These are phyloP conservation scores for Gillenia trifoliata DNA, from an alignment of 306 rosid genomes.

Conservation along the genomic window DNA sequence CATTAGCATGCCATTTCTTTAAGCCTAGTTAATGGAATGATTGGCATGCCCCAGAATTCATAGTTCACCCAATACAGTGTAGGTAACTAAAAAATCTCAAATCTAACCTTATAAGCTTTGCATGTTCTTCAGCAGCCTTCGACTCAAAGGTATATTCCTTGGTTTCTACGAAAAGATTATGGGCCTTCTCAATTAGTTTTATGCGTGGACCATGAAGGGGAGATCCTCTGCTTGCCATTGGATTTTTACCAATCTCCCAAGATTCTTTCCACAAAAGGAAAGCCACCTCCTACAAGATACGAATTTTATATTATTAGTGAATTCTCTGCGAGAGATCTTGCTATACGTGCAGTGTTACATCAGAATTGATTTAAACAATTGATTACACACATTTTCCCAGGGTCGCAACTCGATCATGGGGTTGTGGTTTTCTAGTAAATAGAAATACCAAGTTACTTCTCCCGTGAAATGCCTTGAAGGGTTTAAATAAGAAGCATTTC, in stretches of 20 bases:
- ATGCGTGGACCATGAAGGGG: conserved; percentile 95
- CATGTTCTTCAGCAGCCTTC: conserved; percentile 98
- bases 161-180: conserved; percentile 71
- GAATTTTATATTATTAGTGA: neutral
- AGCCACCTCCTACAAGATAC: conserved; percentile 72
- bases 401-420: neutral
- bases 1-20: neutral
- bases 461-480: neutral
- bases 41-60: conserved; percentile 3
- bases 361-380: conserved; percentile 12
- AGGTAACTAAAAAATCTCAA: conserved; percentile 13
- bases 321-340: conserved; percentile 1
- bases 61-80: neutral
- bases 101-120: conserved; percentile 74
- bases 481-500: neutral
- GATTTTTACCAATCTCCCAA: conserved; percentile 82
- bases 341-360: neutral
- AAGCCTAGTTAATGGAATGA: conserved; percentile 13
- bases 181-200: conserved; percentile 77
- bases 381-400: neutral
- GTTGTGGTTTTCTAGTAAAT: neutral
- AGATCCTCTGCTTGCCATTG: conserved; percentile 95
- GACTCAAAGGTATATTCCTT: conserved; percentile 86
- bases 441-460: neutral
- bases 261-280: conserved; percentile 96